Conservation (phyloP, 2,329 filamentous ascomycete species). For the Cladophialophora exuberans region DNA sequence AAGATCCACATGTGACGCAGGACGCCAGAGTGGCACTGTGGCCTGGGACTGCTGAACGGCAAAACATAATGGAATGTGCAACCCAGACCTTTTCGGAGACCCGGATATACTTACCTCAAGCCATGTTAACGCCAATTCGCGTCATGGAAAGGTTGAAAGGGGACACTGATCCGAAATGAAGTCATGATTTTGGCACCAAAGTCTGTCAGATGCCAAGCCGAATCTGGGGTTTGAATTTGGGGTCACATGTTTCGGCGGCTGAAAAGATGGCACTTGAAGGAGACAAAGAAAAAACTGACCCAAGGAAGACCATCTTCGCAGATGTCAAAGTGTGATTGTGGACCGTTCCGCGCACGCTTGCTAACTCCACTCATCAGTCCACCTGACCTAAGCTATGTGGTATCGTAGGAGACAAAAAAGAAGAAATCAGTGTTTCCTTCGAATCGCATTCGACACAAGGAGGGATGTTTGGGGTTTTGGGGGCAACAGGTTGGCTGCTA, state of each 20-base stretch:
- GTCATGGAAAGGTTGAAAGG: background rate
- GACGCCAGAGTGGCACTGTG: too few relatives aligned
- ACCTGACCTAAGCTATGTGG: conserved; percentile 32
- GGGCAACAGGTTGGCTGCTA: conserved; percentile 15
- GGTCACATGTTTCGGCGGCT: background rate
- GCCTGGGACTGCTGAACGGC: too few relatives aligned
- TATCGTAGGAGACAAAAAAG: conserved; percentile 31
- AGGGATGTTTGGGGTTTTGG: conserved; percentile 14
- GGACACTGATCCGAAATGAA: conserved; percentile 1
- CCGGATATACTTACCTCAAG: background rate
- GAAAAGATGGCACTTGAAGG: too few relatives aligned
- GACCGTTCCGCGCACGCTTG: conserved; percentile 29
- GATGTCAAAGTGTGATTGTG: conserved; percentile 28
- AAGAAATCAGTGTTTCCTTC: conserved; percentile 26
- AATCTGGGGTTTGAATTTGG: background rate
- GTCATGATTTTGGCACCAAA: conserved; percentile 15
- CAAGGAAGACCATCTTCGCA: conserved; percentile 5
- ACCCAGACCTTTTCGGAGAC: background rate
- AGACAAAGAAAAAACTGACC: conserved; percentile 2
- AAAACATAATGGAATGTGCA: too few relatives aligned
- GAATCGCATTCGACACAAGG: conserved; percentile 27
- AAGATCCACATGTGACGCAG: too few relatives aligned
- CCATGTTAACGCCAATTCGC: too few relatives aligned
- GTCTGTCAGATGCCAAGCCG: background rate
- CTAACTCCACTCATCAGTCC: conserved; percentile 31